Evolutionary conservation across 371 early-diverging fungal species (phyloP).

Genomic region (Gilbertella persicaria): DNA sequence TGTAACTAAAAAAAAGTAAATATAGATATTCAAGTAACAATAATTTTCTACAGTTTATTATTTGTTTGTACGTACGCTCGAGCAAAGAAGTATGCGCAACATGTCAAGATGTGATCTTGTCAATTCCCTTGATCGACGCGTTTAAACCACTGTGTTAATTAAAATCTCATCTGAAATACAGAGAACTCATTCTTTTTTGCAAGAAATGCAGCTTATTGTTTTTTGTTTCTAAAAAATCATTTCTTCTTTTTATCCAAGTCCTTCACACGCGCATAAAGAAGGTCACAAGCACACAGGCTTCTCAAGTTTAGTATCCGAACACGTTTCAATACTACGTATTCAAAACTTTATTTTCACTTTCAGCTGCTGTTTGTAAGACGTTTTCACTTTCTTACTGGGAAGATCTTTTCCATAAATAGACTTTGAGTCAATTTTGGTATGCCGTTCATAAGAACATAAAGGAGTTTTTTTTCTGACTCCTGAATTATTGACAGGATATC

Average conservation of each 20-base stretch:
- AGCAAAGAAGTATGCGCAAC: not conserved
- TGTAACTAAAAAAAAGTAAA: not conserved
- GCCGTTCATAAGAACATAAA: too few relatives aligned
- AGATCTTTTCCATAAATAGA: conserved; percentile 19
- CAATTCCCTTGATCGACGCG: too few relatives aligned
- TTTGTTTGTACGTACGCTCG: not conserved
- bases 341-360: not conserved
- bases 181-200: too few relatives aligned
- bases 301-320: conserved; percentile 3
- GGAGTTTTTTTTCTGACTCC: too few relatives aligned
- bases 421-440: too few relatives aligned
- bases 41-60: not conserved
- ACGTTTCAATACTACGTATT: conserved; percentile 8
- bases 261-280: conserved; percentile 18
- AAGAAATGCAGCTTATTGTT: too few relatives aligned
- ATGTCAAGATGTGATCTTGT: not conserved
- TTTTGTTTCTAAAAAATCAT: not conserved
- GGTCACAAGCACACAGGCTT: conserved; percentile 8
- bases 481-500: too few relatives aligned
- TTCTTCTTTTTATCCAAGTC: conserved; percentile 4
- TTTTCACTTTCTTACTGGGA: not conserved
- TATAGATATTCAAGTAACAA: not conserved
- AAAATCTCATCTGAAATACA: too few relatives aligned
- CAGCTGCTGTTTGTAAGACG: not conserved
- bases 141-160: too few relatives aligned